Conservation (phyloP, 257 asterid species). For the Gynochthodes officinalis region DNA sequence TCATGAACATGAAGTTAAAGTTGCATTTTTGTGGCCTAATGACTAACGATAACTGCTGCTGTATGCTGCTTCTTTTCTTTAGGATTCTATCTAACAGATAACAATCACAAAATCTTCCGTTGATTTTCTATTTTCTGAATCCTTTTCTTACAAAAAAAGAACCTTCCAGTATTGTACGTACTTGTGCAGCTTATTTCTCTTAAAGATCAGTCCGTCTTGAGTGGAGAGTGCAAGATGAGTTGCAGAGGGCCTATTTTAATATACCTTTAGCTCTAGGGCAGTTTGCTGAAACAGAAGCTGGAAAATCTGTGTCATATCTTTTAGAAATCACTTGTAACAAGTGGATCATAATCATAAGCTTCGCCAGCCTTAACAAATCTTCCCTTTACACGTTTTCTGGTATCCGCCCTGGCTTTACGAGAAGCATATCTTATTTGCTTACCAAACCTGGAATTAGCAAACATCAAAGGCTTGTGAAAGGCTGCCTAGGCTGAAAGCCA, state of each 20-base stretch:
- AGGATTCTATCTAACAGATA: background rate
- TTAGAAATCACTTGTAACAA: conserved; percentile 34
- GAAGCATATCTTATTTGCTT: conserved; percentile 90
- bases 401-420: conserved; percentile 89
- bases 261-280: conserved; percentile 7
- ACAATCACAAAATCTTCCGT: background rate
- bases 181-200: background rate
- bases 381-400: conserved; percentile 85
- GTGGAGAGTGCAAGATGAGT: background rate
- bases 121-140: background rate
- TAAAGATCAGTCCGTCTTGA: background rate
- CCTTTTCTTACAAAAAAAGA: background rate
- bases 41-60: background rate
- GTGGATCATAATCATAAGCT: conserved; percentile 50
- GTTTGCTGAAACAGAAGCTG: background rate
- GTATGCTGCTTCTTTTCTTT: background rate
- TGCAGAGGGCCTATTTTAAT: background rate
- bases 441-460: conserved; percentile 52
- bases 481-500: background rate
- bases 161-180: background rate
- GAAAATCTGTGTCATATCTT: conserved; percentile 13
- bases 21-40: background rate
- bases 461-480: background rate
- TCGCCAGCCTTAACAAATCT: conserved; percentile 91
- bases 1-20: background rate